phyloP scores from a whole-genome alignment of 768 basidiomycete genomes.

The Rhodotorula paludigena region DNA sequence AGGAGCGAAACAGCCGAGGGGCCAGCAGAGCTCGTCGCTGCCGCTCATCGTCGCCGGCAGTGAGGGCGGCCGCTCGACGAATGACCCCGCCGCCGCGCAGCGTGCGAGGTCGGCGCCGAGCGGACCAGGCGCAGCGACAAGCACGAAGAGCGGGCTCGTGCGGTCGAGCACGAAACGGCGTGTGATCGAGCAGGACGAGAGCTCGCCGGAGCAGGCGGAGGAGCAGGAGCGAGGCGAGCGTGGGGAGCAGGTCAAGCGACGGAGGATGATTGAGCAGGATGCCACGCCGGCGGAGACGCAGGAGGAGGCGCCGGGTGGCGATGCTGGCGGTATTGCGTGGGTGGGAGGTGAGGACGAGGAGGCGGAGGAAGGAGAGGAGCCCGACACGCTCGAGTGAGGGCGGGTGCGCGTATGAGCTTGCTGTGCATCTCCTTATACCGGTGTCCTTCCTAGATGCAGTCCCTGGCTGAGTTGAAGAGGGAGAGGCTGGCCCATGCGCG shows the following conservation, averaged over 20 bases:
- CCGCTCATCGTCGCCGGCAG: too few species aligned
- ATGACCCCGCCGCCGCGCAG: too few species aligned
- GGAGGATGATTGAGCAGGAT: constrained; percentile 8
- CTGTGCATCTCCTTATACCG: background rate
- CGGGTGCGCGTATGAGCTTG: background rate
- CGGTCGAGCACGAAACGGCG: background rate
- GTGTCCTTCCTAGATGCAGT: background rate
- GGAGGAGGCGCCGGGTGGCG: background rate
- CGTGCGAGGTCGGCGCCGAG: too few species aligned
- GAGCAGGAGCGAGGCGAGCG: background rate
- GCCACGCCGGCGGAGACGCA: background rate
- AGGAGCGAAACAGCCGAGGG: too few species aligned
- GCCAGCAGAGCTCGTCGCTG: too few species aligned
- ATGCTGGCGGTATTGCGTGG: background rate
- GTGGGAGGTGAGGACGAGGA: background rate
- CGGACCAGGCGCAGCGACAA: too few species aligned
- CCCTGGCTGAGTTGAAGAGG: background rate
- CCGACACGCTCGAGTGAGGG: constrained; percentile 8
- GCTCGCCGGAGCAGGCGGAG: background rate
- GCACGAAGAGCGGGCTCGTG: too few species aligned
- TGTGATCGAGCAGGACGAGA: constrained; percentile 11
- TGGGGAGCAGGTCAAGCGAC: background rate
- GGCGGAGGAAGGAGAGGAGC: background rate
- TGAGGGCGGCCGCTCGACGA: too few species aligned
- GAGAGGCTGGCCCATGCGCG: background rate